These are phyloP conservation scores for Fusarium musae DNA, from an alignment of 2,329 filamentous ascomycete species.

Conservation along the genomic window DNA sequence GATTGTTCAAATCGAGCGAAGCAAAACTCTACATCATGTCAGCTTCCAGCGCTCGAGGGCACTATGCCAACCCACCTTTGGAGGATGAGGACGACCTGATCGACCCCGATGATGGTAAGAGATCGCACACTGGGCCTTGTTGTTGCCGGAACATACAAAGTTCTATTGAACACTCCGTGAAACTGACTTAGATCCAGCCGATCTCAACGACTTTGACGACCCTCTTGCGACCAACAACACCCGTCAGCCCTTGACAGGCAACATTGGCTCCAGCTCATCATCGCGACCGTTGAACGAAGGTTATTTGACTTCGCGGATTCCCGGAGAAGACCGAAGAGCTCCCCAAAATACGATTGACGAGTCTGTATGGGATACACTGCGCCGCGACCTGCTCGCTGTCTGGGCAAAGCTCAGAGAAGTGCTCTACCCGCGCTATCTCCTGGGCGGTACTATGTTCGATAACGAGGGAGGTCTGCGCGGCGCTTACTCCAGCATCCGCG, in stretches of 20 bases:
- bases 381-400: slow-evolving; percentile 88
- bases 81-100: slow-evolving; percentile 76
- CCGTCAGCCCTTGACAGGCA: slow-evolving; percentile 83
- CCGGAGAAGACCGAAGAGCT: slow-evolving; percentile 90
- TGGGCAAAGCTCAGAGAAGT: slow-evolving; percentile 99
- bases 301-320: slow-evolving; percentile 89
- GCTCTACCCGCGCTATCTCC: slow-evolving; percentile 92
- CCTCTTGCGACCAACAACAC: slow-evolving; percentile 76
- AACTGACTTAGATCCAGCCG: slow-evolving; percentile 64
- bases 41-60: slow-evolving; percentile 60
- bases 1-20: background rate
- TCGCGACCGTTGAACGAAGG: slow-evolving; percentile 72
- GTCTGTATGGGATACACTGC: slow-evolving; percentile 95
- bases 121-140: no score
- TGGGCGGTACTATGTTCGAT: slow-evolving; percentile 75
- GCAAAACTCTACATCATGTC: slow-evolving; percentile 53
- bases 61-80: slow-evolving; percentile 70
- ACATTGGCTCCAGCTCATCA: slow-evolving; percentile 75
- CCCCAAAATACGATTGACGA: slow-evolving; percentile 96
- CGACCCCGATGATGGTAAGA: slow-evolving; percentile 80
- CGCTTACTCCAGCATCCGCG: slow-evolving; percentile 70
- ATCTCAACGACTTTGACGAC: slow-evolving; percentile 93
- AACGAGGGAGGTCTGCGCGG: slow-evolving; percentile 64
- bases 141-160: background rate
- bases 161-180: background rate